phyloP scores from a whole-genome alignment of 768 basidiomycete species.

The Sistotremastrum niveocremeum region DNA sequence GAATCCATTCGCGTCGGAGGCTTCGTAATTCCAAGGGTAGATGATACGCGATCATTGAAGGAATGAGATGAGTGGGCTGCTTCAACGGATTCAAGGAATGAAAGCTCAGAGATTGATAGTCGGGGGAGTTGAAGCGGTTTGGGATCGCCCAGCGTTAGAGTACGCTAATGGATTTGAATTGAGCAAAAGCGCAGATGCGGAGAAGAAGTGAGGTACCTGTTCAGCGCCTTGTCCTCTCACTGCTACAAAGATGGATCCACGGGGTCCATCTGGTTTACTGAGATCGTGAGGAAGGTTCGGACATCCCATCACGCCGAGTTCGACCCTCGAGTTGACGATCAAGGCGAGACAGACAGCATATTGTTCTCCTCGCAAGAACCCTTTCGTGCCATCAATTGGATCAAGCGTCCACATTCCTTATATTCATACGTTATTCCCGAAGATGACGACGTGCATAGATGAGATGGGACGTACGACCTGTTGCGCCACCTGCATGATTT shows the following conservation, averaged over 20 bases:
- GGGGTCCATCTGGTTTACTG: constrained; percentile 38
- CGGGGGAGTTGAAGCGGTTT: neutral
- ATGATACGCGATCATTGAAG: constrained; percentile 63
- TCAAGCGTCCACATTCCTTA: constrained; percentile 79
- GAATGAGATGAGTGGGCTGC: constrained; percentile 83
- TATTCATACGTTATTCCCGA: neutral
- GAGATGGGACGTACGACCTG: constrained; percentile 45
- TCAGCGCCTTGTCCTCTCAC: constrained; percentile 77
- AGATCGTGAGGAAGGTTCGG: constrained; percentile 69
- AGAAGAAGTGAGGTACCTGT: constrained; percentile 31
- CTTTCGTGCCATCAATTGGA: constrained; percentile 89
- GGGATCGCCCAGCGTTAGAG: constrained; percentile 1
- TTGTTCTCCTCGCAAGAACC: constrained; percentile 84
- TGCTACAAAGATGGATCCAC: constrained; percentile 77
- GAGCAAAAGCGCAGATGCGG: neutral
- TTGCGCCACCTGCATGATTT: constrained; percentile 51
- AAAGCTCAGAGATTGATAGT: constrained; percentile 22
- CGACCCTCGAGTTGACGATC: constrained; percentile 62
- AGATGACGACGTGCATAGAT: neutral
- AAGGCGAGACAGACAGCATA: constrained; percentile 87
- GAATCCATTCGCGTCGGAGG: constrained; percentile 80
- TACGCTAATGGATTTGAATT: neutral
- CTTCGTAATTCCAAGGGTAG: constrained; percentile 49
- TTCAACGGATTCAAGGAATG: constrained; percentile 87
- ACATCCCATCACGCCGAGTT: constrained; percentile 82